Conservation (phyloP, 805 yeast genomes). For the Clavispora vitiphila region DNA sequence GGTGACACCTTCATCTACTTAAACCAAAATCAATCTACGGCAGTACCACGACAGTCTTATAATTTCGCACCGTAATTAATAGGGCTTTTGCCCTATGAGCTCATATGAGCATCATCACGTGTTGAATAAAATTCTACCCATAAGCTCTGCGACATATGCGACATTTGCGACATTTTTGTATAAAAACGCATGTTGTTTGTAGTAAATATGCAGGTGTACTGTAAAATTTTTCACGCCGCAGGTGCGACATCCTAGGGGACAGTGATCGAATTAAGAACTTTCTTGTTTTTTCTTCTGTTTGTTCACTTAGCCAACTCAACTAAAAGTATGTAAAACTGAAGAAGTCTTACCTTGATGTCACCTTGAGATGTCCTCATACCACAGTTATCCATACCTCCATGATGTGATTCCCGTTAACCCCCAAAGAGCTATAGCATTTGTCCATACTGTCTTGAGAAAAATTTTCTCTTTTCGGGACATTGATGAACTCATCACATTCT, state of each 20-base stretch:
- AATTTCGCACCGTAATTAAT: no score
- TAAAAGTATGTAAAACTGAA: slow-evolving; percentile 10
- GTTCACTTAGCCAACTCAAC: slow-evolving; percentile 12
- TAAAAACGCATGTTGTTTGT: not conserved
- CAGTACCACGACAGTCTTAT: no score
- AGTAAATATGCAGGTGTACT: slow-evolving; percentile 5
- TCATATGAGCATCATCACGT: not conserved
- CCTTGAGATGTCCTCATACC: not conserved
- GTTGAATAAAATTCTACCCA: not conserved
- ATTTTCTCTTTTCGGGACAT: not conserved
- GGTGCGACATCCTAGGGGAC: slow-evolving; percentile 11
- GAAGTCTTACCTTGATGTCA: not conserved
- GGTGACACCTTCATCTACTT: no score
- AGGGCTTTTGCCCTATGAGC: slow-evolving; percentile 1
- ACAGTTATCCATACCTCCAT: not conserved
- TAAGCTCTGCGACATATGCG: not conserved
- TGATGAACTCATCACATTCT: not conserved
- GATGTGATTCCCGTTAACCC: not conserved
- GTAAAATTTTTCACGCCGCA: slow-evolving; percentile 15
- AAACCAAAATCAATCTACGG: no score
- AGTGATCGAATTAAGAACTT: slow-evolving; percentile 1
- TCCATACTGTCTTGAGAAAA: not conserved
- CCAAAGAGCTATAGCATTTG: not conserved
- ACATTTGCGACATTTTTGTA: slow-evolving; percentile 11
- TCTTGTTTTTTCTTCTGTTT: slow-evolving; percentile 13